These are phyloP conservation scores for Acer negundo DNA, from an alignment of 345 rosid species.

Conservation along the genomic window DNA sequence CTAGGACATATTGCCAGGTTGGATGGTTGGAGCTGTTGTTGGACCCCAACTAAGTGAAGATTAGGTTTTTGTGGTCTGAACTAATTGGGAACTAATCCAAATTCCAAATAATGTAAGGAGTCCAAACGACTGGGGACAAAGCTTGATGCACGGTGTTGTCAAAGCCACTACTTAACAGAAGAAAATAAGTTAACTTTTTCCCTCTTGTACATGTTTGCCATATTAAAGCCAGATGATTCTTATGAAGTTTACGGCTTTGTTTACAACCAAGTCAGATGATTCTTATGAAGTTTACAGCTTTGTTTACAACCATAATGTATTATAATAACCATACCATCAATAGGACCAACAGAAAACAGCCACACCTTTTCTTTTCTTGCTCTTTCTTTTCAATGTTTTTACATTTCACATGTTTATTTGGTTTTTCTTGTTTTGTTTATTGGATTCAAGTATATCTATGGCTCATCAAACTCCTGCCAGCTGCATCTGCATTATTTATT, in stretches of 20 bases:
- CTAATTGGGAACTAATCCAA: background rate
- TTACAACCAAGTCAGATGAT: background rate
- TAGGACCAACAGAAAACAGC: background rate
- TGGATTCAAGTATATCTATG: slow-evolving; percentile 1
- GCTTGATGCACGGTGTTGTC: background rate
- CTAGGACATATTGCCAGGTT: background rate
- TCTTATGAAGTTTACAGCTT: background rate
- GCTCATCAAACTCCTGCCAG: slow-evolving; percentile 9
- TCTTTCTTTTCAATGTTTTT: background rate
- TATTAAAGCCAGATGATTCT: background rate
- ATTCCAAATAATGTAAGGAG: too few species aligned
- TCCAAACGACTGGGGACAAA: background rate
- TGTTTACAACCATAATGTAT: background rate
- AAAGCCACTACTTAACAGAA: background rate
- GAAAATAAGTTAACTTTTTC: too few species aligned
- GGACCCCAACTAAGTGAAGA: background rate
- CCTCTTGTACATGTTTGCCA: background rate
- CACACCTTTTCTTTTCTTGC: background rate
- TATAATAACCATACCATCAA: background rate
- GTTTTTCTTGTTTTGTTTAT: background rate
- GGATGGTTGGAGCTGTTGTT: background rate
- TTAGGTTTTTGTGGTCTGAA: background rate
- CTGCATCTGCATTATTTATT: background rate
- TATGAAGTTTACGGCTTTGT: background rate
- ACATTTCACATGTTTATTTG: background rate